These are phyloP conservation scores for Aureobasidium subglaciale DNA, from an alignment of 2,329 filamentous ascomycete genomes.

Conservation along the genomic window DNA sequence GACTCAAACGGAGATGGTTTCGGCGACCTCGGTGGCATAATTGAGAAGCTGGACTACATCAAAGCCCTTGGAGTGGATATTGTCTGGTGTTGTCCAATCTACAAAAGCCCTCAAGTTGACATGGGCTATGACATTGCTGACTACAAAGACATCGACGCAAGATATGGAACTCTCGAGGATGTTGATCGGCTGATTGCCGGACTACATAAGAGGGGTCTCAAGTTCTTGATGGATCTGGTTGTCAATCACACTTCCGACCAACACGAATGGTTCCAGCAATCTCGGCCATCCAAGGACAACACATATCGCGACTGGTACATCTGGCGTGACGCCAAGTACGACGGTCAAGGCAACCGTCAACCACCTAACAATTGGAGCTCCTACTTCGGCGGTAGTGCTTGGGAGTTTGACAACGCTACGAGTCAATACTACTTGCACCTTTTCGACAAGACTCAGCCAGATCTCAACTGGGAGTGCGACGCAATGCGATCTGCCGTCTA, in stretches of 20 bases:
- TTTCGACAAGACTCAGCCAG: slow-evolving; percentile 63
- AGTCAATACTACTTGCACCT: slow-evolving; percentile 69
- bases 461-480: slow-evolving; percentile 73
- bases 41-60: slow-evolving; percentile 54
- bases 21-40: slow-evolving; percentile 57
- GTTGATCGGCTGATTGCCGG: slow-evolving; percentile 54
- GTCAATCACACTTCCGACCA: slow-evolving; percentile 65
- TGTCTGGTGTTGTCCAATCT: slow-evolving; percentile 61
- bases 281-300: slow-evolving; percentile 52
- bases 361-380: slow-evolving; percentile 68
- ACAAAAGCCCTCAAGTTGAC: slow-evolving; percentile 55
- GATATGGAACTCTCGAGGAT: slow-evolving; percentile 59
- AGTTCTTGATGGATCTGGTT: slow-evolving; percentile 64
- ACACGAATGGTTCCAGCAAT: slow-evolving; percentile 65
- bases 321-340: slow-evolving; percentile 36
- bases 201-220: slow-evolving; percentile 57
- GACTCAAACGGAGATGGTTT: slow-evolving; percentile 51
- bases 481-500: slow-evolving; percentile 62
- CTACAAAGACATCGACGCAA: slow-evolving; percentile 56
- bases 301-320: slow-evolving; percentile 66
- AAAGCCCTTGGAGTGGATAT: slow-evolving; percentile 53
- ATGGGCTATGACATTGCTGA: slow-evolving; percentile 64
- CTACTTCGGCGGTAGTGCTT: slow-evolving; percentile 50
- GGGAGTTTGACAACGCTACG: slow-evolving; percentile 63
- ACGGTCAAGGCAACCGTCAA: slow-evolving; percentile 49